Conservation (phyloP, 2,329 filamentous ascomycete species). For the Fusarium albidum region DNA sequence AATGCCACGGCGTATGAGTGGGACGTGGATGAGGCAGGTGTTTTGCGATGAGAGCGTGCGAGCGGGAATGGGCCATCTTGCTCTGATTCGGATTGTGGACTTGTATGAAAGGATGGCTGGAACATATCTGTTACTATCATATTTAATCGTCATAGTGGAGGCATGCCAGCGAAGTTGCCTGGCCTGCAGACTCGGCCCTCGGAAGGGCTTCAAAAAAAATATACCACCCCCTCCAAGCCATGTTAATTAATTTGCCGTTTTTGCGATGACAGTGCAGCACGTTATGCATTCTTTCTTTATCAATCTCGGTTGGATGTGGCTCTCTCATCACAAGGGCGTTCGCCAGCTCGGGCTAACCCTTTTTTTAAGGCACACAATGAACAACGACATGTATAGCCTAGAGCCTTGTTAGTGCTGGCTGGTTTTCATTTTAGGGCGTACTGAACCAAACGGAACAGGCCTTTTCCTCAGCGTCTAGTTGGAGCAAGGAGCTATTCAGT, state of each 20-base stretch:
- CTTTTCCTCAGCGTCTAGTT: no score
- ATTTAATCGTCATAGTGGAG: conserved; percentile 36
- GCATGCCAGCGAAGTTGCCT: conserved; percentile 11
- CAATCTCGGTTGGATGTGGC: no score
- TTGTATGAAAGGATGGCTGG: conserved; percentile 28
- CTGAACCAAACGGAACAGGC: no score
- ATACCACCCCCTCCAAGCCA: conserved; percentile 19
- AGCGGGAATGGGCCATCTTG: conserved; percentile 25
- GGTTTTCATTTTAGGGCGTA: no score
- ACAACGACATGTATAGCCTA: no score
- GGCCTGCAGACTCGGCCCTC: conserved; percentile 24
- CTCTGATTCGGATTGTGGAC: conserved; percentile 22
- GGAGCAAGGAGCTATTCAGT: no score
- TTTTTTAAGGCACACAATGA: no score
- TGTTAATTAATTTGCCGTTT: not conserved
- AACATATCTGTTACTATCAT: conserved; percentile 30
- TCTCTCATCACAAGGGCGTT: no score
- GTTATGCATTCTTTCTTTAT: no score
- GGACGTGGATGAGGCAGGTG: conserved; percentile 16
- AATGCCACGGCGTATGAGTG: conserved; percentile 19
- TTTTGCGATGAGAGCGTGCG: conserved; percentile 28
- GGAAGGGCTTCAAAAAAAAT: conserved; percentile 23
- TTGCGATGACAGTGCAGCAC: no score
- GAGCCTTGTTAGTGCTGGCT: no score
- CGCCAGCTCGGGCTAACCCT: no score